Conservation (phyloP, 78 protist genomes). For the Trichosphaerium sp. region DNA sequence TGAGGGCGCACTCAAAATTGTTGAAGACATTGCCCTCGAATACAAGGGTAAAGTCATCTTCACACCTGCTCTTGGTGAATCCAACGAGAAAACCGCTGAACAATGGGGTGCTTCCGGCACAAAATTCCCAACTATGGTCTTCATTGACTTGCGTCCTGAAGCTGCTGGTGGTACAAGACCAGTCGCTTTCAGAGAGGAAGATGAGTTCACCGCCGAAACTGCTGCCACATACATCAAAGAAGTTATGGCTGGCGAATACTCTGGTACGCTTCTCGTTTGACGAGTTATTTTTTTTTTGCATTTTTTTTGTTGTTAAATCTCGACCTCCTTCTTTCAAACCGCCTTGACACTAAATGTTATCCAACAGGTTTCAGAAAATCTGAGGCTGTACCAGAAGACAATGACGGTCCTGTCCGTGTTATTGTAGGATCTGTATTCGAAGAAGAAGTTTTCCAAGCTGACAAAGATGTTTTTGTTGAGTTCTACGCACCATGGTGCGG, state of each 20-base stretch:
- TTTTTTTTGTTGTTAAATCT: too few relatives aligned
- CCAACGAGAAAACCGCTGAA: constrained; percentile 35
- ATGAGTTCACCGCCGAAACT: background rate
- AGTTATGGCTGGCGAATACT: too few relatives aligned
- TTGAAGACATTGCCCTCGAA: constrained; percentile 7
- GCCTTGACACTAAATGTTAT: background rate
- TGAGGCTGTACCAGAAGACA: constrained; percentile 37
- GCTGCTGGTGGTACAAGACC: background rate
- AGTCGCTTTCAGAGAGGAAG: constrained; percentile 1
- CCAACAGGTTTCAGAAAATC: constrained; percentile 41
- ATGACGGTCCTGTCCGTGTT: constrained; percentile 47
- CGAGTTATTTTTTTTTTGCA: too few relatives aligned
- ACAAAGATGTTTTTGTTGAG: constrained; percentile 73
- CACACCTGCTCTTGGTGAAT: background rate
- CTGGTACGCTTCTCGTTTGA: too few relatives aligned
- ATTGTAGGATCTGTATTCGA: constrained; percentile 49
- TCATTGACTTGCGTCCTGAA: background rate
- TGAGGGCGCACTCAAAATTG: background rate
- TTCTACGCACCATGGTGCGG: constrained; percentile 83
- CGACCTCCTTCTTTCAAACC: too few relatives aligned
- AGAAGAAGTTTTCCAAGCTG: constrained; percentile 32
- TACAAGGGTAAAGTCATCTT: constrained; percentile 14
- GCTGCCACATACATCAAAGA: constrained; percentile 3
- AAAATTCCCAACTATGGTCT: background rate
- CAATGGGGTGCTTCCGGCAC: constrained; percentile 35